Conservation (phyloP, 2,329 filamentous ascomycete genomes). For the Penicillium sp. region DNA sequence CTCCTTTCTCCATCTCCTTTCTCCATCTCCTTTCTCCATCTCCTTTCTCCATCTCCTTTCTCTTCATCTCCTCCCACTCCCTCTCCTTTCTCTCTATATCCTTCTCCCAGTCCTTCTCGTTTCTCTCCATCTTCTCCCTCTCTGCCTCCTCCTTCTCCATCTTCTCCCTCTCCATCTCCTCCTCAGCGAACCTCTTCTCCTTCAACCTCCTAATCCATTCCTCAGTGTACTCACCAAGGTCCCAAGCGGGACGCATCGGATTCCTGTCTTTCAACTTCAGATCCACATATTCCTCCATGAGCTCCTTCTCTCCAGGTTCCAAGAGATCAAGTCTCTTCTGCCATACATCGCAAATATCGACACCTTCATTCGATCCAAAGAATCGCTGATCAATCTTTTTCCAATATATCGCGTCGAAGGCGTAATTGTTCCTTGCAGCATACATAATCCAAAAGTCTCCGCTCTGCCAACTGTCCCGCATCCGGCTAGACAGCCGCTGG, state of each 20-base stretch:
- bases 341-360: conserved; percentile 3
- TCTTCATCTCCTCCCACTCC: too few species aligned
- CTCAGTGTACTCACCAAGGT: conserved; percentile 4
- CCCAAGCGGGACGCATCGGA: conserved; percentile 4
- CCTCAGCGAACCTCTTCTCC: too few species aligned
- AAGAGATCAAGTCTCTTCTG: conserved; percentile 5
- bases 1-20: too few species aligned
- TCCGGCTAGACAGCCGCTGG: conserved; percentile 16
- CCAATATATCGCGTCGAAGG: conserved; percentile 1
- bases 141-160: too few species aligned
- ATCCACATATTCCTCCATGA: conserved; percentile 6
- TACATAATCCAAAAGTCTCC: conserved; percentile 6
- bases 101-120: too few species aligned
- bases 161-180: too few species aligned
- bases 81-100: too few species aligned
- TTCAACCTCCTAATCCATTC: neutral
- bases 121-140: too few species aligned
- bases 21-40: too few species aligned
- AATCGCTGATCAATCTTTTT: conserved; percentile 7
- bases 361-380: neutral
- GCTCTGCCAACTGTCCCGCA: conserved; percentile 12
- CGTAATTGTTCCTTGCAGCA: too few species aligned
- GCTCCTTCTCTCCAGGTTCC: conserved; percentile 1
- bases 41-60: too few species aligned
- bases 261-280: conserved; percentile 5